A percentile compares a stretch with the other conserved stretches of the same genome.
These are phyloP conservation scores for Pythium sp. DNA, from an alignment of 352 stramenopile species.

Conservation along the genomic window DNA sequence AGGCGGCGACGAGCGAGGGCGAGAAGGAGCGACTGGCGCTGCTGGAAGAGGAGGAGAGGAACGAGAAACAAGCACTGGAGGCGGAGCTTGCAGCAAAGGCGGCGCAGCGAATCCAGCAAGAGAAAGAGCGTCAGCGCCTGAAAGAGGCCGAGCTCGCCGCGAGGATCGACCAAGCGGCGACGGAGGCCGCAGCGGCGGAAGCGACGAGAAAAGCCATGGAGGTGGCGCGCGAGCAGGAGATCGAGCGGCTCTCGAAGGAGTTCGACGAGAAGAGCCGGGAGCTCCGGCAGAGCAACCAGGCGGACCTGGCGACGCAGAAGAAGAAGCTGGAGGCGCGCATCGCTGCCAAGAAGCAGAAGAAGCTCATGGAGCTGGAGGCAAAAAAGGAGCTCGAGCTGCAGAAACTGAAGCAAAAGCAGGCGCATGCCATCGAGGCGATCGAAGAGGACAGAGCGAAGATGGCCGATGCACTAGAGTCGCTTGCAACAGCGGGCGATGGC, in stretches of 20 bases:
- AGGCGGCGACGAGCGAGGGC: constrained; percentile 16
- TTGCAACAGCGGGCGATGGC: not conserved
- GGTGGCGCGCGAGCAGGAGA: constrained; percentile 40
- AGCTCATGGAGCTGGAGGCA: constrained; percentile 65
- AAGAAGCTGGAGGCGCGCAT: constrained; percentile 69
- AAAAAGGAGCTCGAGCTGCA: constrained; percentile 60
- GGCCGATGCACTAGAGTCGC: constrained; percentile 20
- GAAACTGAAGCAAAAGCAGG: constrained; percentile 39
- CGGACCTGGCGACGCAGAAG: constrained; percentile 59
- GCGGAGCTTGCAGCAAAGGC: constrained; percentile 29
- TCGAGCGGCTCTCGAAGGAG: constrained; percentile 59
- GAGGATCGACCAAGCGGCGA: constrained; percentile 35
- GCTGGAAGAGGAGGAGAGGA: constrained; percentile 34
- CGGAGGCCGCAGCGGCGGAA: constrained; percentile 37
- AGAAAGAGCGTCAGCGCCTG: constrained; percentile 46
- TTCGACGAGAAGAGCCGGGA: constrained; percentile 63
- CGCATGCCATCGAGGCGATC: constrained; percentile 38
- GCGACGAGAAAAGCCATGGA: constrained; percentile 42
- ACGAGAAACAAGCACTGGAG: constrained; percentile 28
- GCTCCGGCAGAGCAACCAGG: constrained; percentile 51
- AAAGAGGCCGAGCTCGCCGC: constrained; percentile 45
- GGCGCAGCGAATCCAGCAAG: constrained; percentile 42
- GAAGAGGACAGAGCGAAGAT: constrained; percentile 31
- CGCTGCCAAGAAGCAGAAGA: constrained; percentile 74
- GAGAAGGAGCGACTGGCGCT: constrained; percentile 27